Base-by-base conservation (phyloP, 257 asterid species). In the Primulina tabacum region DNA sequence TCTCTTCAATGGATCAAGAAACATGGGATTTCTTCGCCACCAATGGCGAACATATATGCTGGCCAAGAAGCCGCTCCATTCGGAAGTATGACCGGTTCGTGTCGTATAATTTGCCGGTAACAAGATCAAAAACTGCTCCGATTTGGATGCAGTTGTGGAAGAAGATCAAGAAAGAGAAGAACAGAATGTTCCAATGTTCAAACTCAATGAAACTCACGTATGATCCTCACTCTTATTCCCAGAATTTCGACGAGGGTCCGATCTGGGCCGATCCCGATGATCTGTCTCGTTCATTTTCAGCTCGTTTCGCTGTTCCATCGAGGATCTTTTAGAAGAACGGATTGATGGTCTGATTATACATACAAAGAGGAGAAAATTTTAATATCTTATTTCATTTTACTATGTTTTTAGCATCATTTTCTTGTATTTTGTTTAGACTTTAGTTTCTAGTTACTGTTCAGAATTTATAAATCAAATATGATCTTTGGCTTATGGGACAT, bases 71-170 rank as follows among this genome's bases (percentile, higher is more conserved):
- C 76, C 20, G 6, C 32, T 78, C 89, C 34, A 12, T 57, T 43
- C 84, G 80, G 65, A 76, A 67, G 68, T 83, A 85, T 47, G 73
- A 75, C 6, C 82, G 79, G 0, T 72, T 86, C 52, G 74, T 26
- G 26, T 7, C 83, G 53, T 30, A 67, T 47, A 43, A 65, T 2
- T 59, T 6, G 28, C 79, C 34, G 1, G 78, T 28, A 2, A 75
- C 34, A 65, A 70, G 77, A 72, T 80, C 95, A 7, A 81, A 78
- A 70, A 52, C 76, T 52, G 56, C 56, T 58, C 52, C 86, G 5
- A 78, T 81, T 3, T 87, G 95, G 93, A 80, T 73, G 20, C 80
- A 75, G 57, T 64, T 89, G n/a, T 89, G 95, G 97, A 83, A 83
- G 82, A 91, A 87, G 86, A 73, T 86, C 30, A 86, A 83, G 88